Percentiles rank a stretch among this genome's conserved stretches.
Conservation (phyloP, 2,329 filamentous ascomycete species). For the Cladosporium sp. region DNA sequence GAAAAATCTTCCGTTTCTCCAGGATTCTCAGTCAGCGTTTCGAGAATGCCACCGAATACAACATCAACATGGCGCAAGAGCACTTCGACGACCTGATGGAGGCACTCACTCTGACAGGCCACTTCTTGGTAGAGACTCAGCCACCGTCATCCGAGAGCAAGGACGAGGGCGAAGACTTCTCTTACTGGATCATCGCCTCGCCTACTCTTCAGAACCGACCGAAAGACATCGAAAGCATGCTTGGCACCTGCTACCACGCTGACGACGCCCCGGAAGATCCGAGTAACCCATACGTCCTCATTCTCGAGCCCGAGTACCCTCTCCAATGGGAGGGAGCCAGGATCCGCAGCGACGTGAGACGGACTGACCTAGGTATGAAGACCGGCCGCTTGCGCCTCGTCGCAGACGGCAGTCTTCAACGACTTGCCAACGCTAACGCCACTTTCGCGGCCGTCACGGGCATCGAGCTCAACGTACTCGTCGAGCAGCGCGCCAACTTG, state of each 20-base stretch:
- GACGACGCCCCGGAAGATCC: slow-evolving; percentile 65
- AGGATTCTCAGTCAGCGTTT: slow-evolving; percentile 87
- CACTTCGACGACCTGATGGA: slow-evolving; percentile 72
- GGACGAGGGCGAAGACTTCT: slow-evolving; percentile 47
- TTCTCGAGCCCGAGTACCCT: slow-evolving; percentile 72
- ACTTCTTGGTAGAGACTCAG: slow-evolving; percentile 73
- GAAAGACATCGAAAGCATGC: slow-evolving; percentile 76
- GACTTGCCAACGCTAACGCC: slow-evolving; percentile 70
- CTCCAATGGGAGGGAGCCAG: slow-evolving; percentile 72
- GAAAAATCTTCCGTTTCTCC: slow-evolving; percentile 94
- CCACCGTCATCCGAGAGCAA: slow-evolving; percentile 54
- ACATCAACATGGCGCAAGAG: slow-evolving; percentile 65
- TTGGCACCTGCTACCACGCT: slow-evolving; percentile 70
- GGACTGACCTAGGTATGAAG: slow-evolving; percentile 79
- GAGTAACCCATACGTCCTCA: slow-evolving; percentile 75
- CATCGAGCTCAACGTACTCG: slow-evolving; percentile 78
- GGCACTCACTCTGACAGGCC: slow-evolving; percentile 70
- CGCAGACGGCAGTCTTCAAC: slow-evolving; percentile 75
- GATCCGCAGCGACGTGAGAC: slow-evolving; percentile 65
- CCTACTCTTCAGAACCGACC: slow-evolving; percentile 67
- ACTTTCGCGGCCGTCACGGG: slow-evolving; percentile 76
- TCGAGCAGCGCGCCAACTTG: slow-evolving; percentile 89
- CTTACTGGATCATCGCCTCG: slow-evolving; percentile 63
- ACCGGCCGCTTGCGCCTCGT: slow-evolving; percentile 80
- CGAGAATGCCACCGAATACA: slow-evolving; percentile 94